Evolutionary conservation across 768 basidiomycete species (phyloP), one percentile per base, ranked within the genome.

Genomic region (Ramaria sp.): DNA sequence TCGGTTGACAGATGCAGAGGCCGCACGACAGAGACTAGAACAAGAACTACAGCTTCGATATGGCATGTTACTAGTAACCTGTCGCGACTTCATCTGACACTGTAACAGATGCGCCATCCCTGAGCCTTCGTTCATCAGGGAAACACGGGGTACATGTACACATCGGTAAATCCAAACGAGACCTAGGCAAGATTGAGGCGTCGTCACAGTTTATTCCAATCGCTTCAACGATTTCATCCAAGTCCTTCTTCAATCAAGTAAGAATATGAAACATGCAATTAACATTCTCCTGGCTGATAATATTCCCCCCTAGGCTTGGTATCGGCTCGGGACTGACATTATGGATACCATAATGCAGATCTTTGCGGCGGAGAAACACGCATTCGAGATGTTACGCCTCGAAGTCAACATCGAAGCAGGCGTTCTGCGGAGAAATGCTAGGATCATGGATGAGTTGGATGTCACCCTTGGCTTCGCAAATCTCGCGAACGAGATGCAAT

Each of bases 391-490:
- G 0, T 69, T 96, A 39, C 80, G 88, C 15, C 68, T 76, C 24
- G 84, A 90, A 71, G 83, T 93, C 48, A 84, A 76, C 58, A 71
- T 70, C 13, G 72, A 80, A 60, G 75, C 82, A 11, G 60, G 69
- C 5, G 71, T 72, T 22, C 70, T 97, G n/a, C 77, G 84, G 60
- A 75, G 76, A 30, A 95, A 93, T 64, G 82, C 88, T 4, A 78
- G 80, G 27, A 75, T 92, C 46, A 70, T 93, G 39, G 91, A 94
- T 65, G 92, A 98, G 67, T 69, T 98, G 12, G 94, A 98, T 65
- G 82, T 96, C 13, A 77, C 80, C 0, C 68, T 92, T 2, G 82
- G 84, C 0, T 96, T 95, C 62, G 88, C 93, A 5, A 78, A 77
- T 47, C 75, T 93, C 20, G 95, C 93, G 0, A 67, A 71, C 2